Evolutionary conservation across 768 basidiomycete species (phyloP).

Genomic region (Panellus pusillus): DNA sequence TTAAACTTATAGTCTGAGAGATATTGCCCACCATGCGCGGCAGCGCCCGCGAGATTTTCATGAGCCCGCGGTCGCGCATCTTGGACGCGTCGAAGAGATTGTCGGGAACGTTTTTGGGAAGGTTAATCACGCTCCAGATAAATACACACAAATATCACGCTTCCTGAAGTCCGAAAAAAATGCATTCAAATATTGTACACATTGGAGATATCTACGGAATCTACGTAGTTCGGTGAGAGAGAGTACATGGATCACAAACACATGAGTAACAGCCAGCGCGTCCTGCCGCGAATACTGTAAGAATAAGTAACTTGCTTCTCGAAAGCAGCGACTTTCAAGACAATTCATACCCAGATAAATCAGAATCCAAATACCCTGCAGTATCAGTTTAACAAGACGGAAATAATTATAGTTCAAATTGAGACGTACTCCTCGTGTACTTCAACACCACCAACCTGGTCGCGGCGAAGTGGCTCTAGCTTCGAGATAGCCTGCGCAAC

Average conservation of each 20-base stretch:
- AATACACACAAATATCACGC: neutral
- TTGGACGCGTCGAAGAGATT: constrained; percentile 9
- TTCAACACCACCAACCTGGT: constrained; percentile 45
- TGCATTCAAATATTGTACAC: neutral
- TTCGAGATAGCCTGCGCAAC: constrained; percentile 34
- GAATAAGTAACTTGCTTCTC: constrained; percentile 16
- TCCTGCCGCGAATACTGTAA: constrained; percentile 18
- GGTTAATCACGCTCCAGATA: neutral
- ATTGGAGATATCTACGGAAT: constrained; percentile 7
- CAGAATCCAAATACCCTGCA: constrained; percentile 13
- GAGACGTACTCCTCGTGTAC: constrained; percentile 32
- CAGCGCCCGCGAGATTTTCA: constrained; percentile 50
- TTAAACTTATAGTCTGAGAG: neutral
- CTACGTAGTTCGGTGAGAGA: constrained; percentile 5
- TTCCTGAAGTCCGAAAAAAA: neutral
- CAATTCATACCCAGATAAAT: neutral
- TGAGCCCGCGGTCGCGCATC: constrained; percentile 42
- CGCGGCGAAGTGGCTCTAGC: constrained; percentile 33
- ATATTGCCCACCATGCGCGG: constrained; percentile 69
- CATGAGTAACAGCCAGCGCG: constrained; percentile 7
- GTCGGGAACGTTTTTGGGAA: neutral
- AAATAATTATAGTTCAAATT: no score
- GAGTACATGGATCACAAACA: constrained; percentile 5
- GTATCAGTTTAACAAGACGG: neutral
- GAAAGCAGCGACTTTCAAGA: constrained; percentile 11